Evolutionary conservation across 75 land plant genomes (phyloP), one percentile per base, ranked within the genome.

Genomic region (Sequoia sempervirens): DNA sequence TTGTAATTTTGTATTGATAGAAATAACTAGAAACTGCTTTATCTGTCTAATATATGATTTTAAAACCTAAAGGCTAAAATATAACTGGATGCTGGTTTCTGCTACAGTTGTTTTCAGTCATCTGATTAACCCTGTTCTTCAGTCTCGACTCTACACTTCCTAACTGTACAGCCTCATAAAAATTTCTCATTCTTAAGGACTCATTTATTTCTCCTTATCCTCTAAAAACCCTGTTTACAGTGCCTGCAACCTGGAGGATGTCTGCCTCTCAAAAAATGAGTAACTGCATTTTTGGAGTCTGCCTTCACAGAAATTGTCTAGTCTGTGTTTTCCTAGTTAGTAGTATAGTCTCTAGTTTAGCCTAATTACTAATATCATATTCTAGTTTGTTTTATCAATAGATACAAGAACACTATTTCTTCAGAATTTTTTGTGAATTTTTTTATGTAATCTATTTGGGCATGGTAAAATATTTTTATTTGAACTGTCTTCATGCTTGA

Each of bases 41-140:
- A 61, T 4, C 72, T 68, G 34, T 68, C 73, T 66, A 66, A 12
- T 3, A 30, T 70, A 32, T 32, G 32, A 30, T 23, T 78, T 26
- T 40, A 17, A n/a, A 78, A 78, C 30, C 80, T 45, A 3, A 45
- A 45, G 15, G 80, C 80, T 45, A 11, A 28, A n/a, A 30, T 2
- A 70, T 78, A 78, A 78, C 15, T 45, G 20, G 50, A 78, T 45
- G 46, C 52, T 78, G 50, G 30, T 45, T 50, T 50, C 30, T 79
- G 26, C 17, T 79, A 72, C 92, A 93, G 93, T 93, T 93, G 2
- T 93, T 93, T 86, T 91, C 95, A 69, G 93, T 92, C 6, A 90
- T 91, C 85, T 91, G 90, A 13, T 89, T 89, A 86, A 84, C 89
- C 87, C 87, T 89, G 56, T 84, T 86, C 86, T 79, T 84, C 76